A percentile compares a stretch with the other conserved stretches of the same genome.
These are phyloP conservation scores for Wickerhamomyces sp. DNA, from an alignment of 1,139 yeast genomes.

Conservation along the genomic window DNA sequence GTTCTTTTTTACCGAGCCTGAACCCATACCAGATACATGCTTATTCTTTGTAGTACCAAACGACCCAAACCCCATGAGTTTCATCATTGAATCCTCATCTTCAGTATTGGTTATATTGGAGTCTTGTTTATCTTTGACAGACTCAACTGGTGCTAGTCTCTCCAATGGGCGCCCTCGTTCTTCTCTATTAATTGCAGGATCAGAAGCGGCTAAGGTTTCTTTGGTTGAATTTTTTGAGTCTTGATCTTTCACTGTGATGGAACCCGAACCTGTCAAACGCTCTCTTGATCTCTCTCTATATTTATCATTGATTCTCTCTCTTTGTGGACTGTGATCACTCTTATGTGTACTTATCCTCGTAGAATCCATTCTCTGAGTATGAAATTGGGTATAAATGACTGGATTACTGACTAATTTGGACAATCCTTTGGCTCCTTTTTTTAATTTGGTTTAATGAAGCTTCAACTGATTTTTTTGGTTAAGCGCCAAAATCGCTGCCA, in stretches of 20 bases:
- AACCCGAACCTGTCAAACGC: not conserved
- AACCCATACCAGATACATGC: slow-evolving; percentile 44
- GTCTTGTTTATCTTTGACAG: too few species aligned
- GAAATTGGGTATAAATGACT: too few species aligned
- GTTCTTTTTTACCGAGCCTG: slow-evolving; percentile 41
- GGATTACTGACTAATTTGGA: too few species aligned
- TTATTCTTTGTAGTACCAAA: slow-evolving; percentile 60
- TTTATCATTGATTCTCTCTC: not conserved
- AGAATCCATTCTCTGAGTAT: not conserved
- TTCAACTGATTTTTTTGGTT: too few species aligned
- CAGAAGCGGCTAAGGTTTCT: too few species aligned
- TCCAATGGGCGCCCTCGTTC: slow-evolving; percentile 1
- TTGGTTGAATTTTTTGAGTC: too few species aligned
- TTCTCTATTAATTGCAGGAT: not conserved
- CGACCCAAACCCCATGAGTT: slow-evolving; percentile 62
- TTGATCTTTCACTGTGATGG: too few species aligned
- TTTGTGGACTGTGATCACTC: not conserved
- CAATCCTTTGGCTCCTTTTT: too few species aligned
- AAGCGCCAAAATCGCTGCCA: not conserved
- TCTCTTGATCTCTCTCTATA: slow-evolving; percentile 13
- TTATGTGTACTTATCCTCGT: slow-evolving; percentile 9
- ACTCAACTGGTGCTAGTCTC: not conserved
- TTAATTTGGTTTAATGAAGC: too few species aligned
- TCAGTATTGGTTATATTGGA: not conserved
- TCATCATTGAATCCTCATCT: slow-evolving; percentile 24